These are phyloP conservation scores for Claviceps quebecensis DNA, from an alignment of 2,329 filamentous ascomycete genomes.

Conservation along the genomic window DNA sequence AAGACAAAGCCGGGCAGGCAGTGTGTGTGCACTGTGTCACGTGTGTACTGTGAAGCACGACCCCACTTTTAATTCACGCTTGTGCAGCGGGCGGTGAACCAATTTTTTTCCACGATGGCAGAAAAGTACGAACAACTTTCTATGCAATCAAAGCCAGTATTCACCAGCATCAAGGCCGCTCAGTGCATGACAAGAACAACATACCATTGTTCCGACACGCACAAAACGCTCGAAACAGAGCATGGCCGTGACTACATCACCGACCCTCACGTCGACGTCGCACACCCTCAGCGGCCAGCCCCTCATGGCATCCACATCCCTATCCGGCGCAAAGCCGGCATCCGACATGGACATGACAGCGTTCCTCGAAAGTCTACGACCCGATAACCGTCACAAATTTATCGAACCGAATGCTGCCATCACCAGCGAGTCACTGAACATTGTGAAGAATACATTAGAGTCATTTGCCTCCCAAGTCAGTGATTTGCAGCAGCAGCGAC, in stretches of 20 bases:
- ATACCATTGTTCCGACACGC: not conserved
- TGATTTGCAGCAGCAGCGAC: constrained; percentile 54
- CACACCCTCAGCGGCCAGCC: constrained; percentile 45
- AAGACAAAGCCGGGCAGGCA: too few species aligned
- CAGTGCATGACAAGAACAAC: too few species aligned
- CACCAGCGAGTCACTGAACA: constrained; percentile 53
- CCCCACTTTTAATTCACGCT: not conserved
- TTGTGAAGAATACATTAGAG: constrained; percentile 72
- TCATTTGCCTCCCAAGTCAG: constrained; percentile 60
- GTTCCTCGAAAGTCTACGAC: constrained; percentile 42
- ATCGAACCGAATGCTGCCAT: constrained; percentile 58
- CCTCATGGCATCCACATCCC: constrained; percentile 25
- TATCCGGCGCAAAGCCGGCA: constrained; percentile 19
- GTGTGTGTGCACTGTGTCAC: too few species aligned
- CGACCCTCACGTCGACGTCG: constrained; percentile 49
- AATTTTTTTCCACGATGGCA: constrained; percentile 6
- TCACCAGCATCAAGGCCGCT: not conserved
- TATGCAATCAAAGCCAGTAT: not conserved
- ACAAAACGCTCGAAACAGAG: constrained; percentile 7
- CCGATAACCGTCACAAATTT: constrained; percentile 55
- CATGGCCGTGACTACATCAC: constrained; percentile 32
- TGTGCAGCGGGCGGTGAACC: constrained; percentile 7
- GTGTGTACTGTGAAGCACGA: too few species aligned
- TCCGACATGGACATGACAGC: constrained; percentile 27
- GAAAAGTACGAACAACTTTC: constrained; percentile 4